Evolutionary conservation across 768 basidiomycete species (phyloP), one percentile per base, ranked within the genome.

Genomic region (Kwoniella newhampshirensis): DNA sequence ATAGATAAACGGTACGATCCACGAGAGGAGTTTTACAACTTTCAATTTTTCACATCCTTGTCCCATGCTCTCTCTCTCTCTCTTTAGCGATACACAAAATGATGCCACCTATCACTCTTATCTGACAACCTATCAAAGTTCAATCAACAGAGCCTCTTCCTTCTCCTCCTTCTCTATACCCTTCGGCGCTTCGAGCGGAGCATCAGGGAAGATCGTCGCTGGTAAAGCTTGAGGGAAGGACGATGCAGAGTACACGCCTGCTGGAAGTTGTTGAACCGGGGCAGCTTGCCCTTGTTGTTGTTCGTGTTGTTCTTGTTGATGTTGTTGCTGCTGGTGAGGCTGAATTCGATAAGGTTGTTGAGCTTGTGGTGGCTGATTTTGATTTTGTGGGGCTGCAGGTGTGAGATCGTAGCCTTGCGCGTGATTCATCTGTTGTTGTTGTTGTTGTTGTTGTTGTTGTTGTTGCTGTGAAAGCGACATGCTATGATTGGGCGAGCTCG

Each of bases 111-210:
- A 42, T n/a, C 17, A 8, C n/a, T 5, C 18, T 42, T n/a, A 42
- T 42, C 21, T 9, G 40, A 8, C 40, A 7, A 4, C 21, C 18
- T 2, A 45, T 57, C 32, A 67, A 20, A 75, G 53, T 65, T 75
- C 71, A 48, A 75, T 75, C 51, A 75, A 57, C 59, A 75, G 45
- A 20, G 70, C 71, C 48, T 75, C 74, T 43, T 73, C 66, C 43
- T 69, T 51, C 43, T 68, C 60, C 46, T 71, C 57, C 43, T 63
- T 63, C 56, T 69, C 66, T 21, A 66, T 39, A 7, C 59, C 61
- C 49, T 63, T 56, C 32, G 60, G 57, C 17, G 59, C 17, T 17
- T 55, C 63, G 20, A 45, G 42, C 13, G 75, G 75, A 2, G 73
- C 73, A 40, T 74, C 67, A 4, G 75, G 75, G 61, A 76, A 76